Evolutionary conservation across 116 monocot species (phyloP), one percentile per base, ranked within the genome.

Genomic region (Cymodocea nodosa): DNA sequence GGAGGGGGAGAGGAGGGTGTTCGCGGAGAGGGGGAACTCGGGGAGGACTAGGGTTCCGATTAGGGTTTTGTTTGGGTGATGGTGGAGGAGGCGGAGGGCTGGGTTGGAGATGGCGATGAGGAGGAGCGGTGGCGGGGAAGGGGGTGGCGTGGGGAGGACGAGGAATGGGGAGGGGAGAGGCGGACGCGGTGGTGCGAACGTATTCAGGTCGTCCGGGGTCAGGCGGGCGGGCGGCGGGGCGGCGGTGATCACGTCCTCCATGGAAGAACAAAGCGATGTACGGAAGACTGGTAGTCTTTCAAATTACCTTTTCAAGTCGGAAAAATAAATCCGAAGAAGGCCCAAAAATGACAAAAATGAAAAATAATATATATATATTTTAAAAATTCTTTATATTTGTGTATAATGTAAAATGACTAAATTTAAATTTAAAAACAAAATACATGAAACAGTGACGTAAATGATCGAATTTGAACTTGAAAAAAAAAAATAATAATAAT

Each of bases 221-320:
- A 95, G 90, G 30, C 95, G 68, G 53, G 95, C 87, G 0, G 90
- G 95, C 40, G 95, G 95, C 30, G 95, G 85, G 19, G 52, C 19
- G 39, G 81, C 90, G 2, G 90, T 90, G 52, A 95, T 44, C 10
- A 80, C 87, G 76, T 90, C 95, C 56, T 95, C 90, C 95, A 95
- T 89, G 24, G 18, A 20, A 20, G 17, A 3, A 20, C 2, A n/a
- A 54, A 54, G 10, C 54, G 54, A 1, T 3, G 20, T 16, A 16
- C 15, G 20, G n/a, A n/a, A n/a, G n/a, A n/a, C n/a, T n/a, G n/a
- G n/a, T n/a, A n/a, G n/a, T n/a, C n/a, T n/a, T n/a, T n/a, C n/a
- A n/a, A n/a, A n/a, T n/a, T n/a, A n/a, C n/a, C n/a, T n/a, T n/a
- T n/a, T n/a, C n/a, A n/a, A n/a, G n/a, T n/a, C n/a, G n/a, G n/a